Evolutionary conservation across 306 rosid species (phyloP).

Genomic region (Argentina anserina): DNA sequence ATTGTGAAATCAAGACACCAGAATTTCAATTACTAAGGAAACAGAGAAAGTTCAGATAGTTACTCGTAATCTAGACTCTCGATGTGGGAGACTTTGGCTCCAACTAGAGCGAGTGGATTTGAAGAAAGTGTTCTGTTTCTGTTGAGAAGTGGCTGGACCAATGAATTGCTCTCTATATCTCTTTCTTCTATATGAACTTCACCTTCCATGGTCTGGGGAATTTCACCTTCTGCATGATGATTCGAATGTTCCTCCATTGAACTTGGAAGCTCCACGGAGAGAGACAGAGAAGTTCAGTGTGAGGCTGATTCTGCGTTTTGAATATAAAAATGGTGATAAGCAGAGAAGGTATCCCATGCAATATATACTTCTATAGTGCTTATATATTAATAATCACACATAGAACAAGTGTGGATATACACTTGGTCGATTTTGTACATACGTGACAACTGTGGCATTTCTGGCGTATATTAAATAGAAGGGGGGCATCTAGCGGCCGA

Average conservation of each 20-base stretch:
- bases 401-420: no score
- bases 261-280: constrained; percentile 2
- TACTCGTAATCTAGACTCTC: constrained; percentile 92
- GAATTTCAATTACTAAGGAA: not conserved
- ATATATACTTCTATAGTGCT: not conserved
- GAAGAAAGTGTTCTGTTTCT: constrained; percentile 65
- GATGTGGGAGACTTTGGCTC: constrained; percentile 71
- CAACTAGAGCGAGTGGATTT: constrained; percentile 70
- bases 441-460: not conserved
- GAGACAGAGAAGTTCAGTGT: not conserved
- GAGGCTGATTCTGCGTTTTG: not conserved
- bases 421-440: not conserved
- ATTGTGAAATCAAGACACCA: not conserved
- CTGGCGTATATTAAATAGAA: not conserved
- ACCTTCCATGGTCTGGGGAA: constrained; percentile 31
- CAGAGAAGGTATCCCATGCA: not conserved
- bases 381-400: no score
- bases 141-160: constrained; percentile 55
- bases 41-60: not conserved
- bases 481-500: not conserved
- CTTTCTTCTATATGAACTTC: constrained; percentile 46
- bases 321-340: not conserved
- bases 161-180: constrained; percentile 64
- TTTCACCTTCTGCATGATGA: constrained; percentile 20
- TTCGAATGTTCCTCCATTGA: constrained; percentile 50